phyloP scores from a whole-genome alignment of 2,329 filamentous ascomycete species.

The Ceratocystis huliohia region DNA sequence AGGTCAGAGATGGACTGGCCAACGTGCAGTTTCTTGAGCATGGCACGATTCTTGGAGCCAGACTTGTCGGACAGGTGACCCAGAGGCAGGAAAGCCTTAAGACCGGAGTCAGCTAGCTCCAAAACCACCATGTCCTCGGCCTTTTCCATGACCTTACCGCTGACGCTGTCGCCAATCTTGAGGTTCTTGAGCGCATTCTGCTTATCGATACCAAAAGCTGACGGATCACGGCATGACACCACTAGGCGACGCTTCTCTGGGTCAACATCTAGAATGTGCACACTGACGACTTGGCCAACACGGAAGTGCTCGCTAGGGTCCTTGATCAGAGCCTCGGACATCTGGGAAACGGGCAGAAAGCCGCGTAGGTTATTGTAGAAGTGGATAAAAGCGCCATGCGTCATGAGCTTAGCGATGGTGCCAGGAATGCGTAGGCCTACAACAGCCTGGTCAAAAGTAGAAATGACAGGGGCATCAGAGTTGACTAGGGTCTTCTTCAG shows the following conservation, averaged over 20 bases:
- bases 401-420: slow-evolving; percentile 70
- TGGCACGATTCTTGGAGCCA: slow-evolving; percentile 59
- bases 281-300: slow-evolving; percentile 77
- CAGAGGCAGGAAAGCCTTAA: slow-evolving; percentile 66
- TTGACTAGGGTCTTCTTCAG: slow-evolving; percentile 92
- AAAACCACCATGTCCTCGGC: slow-evolving; percentile 63
- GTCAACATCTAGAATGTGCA: slow-evolving; percentile 75
- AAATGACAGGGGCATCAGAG: slow-evolving; percentile 68
- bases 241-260: slow-evolving; percentile 57
- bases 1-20: slow-evolving; percentile 73
- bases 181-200: slow-evolving; percentile 65
- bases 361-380: slow-evolving; percentile 78
- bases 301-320: slow-evolving; percentile 84
- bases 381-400: slow-evolving; percentile 73
- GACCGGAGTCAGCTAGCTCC: slow-evolving; percentile 57
- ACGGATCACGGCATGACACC: slow-evolving; percentile 86
- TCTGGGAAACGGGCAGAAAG: slow-evolving; percentile 86
- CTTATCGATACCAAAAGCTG: slow-evolving; percentile 59
- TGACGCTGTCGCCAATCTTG: slow-evolving; percentile 59
- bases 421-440: slow-evolving; percentile 70
- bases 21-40: slow-evolving; percentile 68
- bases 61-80: slow-evolving; percentile 80
- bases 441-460: slow-evolving; percentile 59
- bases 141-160: slow-evolving; percentile 70
- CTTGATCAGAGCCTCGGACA: slow-evolving; percentile 93